These are phyloP conservation scores for Brasenia schreberi DNA, from an alignment of 164 flowering plant genomes.

Conservation along the genomic window DNA sequence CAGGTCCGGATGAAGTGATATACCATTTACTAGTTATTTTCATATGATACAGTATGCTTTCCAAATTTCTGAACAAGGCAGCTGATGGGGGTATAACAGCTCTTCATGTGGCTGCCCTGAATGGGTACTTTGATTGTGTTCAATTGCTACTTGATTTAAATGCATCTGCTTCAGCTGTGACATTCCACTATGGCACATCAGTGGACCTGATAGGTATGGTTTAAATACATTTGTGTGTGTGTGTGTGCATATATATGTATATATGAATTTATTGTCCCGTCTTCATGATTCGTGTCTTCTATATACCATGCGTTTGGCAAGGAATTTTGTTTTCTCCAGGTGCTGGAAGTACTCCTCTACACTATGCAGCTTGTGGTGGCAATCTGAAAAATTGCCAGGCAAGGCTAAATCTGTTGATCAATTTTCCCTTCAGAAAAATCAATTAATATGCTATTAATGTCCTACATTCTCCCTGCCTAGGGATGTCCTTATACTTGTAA, in stretches of 20 bases:
- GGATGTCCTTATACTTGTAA: too few relatives aligned
- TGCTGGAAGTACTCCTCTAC: constrained; percentile 97
- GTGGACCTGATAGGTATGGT: constrained; percentile 83
- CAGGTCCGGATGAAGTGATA: not conserved
- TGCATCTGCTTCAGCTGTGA: constrained; percentile 70
- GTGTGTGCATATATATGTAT: too few relatives aligned
- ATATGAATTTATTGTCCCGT: not conserved
- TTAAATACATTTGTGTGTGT: not conserved
- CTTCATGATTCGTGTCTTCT: not conserved
- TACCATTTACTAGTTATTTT: not conserved
- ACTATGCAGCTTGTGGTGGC: constrained; percentile 98
- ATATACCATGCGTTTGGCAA: not conserved
- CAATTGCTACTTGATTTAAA: constrained; percentile 78
- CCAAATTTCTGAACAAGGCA: constrained; percentile 84
- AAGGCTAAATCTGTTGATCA: constrained; percentile 3
- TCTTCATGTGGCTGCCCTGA: constrained; percentile 94
- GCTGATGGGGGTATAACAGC: constrained; percentile 97
- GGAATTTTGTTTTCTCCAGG: constrained; percentile 26
- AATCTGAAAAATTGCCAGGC: constrained; percentile 94
- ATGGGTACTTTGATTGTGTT: constrained; percentile 86
- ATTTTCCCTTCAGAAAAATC: too few relatives aligned
- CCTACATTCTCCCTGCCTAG: too few relatives aligned
- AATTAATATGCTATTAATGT: too few relatives aligned
- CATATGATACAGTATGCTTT: constrained; percentile 52
- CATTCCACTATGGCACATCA: constrained; percentile 89